A percentile compares a stretch with the other conserved stretches of the same genome.
Evolutionary conservation across 345 rosid species (phyloP).

Genomic region (Geranium rotundifolium): DNA sequence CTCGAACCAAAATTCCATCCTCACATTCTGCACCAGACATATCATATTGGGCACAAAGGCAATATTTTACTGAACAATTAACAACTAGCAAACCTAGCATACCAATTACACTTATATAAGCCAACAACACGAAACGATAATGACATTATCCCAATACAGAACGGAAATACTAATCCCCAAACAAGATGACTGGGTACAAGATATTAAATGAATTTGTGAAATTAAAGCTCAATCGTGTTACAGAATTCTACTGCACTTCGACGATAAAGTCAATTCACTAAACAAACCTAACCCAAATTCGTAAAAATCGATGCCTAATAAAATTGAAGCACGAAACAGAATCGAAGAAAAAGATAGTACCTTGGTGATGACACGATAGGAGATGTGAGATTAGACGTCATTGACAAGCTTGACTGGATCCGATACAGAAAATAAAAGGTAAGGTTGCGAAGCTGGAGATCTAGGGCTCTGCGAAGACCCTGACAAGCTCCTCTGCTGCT

Average conservation of each 20-base stretch:
- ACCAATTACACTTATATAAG: no score
- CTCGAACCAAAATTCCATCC: neutral
- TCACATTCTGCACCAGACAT: neutral
- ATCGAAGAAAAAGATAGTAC: constrained; percentile 16
- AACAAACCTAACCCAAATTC: constrained; percentile 2
- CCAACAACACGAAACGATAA: no score
- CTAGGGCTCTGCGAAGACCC: constrained; percentile 76
- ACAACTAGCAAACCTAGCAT: no score
- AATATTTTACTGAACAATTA: no score
- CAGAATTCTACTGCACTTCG: neutral
- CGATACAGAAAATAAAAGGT: constrained; percentile 59
- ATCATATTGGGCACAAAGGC: neutral
- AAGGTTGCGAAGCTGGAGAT: constrained; percentile 69
- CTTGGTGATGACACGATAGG: constrained; percentile 93
- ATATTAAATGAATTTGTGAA: no score
- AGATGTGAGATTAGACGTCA: constrained; percentile 92
- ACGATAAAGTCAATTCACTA: neutral
- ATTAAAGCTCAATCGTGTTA: no score
- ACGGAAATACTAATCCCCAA: no score
- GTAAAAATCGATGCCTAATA: no score
- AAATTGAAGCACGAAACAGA: no score
- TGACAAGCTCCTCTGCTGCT: constrained; percentile 52
- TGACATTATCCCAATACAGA: no score
- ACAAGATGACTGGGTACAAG: no score
- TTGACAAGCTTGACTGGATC: constrained; percentile 98